Percentiles rank a stretch among this genome's conserved stretches.
phyloP scores from a whole-genome alignment of 352 stramenopile species.

The Phytophthora pini region DNA sequence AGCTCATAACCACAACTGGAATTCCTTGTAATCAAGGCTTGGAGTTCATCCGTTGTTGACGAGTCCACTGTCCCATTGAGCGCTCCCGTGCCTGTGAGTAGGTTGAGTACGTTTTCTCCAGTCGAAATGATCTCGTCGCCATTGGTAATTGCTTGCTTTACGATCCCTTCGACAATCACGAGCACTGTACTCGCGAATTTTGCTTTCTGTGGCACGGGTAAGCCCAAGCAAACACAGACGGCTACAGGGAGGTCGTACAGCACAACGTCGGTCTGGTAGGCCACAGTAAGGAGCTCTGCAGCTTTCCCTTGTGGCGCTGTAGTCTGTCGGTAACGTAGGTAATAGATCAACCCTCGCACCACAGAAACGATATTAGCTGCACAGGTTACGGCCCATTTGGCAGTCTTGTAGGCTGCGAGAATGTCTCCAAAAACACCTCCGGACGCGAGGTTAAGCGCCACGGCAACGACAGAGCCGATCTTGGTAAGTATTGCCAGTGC shows the following conservation, averaged over 20 bases:
- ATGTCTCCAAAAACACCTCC: constrained; percentile 38
- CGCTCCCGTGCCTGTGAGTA: constrained; percentile 18
- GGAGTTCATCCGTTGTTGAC: constrained; percentile 20
- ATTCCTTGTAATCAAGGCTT: constrained; percentile 25
- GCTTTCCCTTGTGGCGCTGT: constrained; percentile 8
- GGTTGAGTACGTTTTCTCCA: constrained; percentile 22
- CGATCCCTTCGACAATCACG: constrained; percentile 5
- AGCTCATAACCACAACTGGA: constrained; percentile 30
- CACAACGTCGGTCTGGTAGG: constrained; percentile 22
- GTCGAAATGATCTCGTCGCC: constrained; percentile 24
- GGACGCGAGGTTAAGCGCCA: constrained; percentile 38
- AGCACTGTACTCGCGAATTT: constrained; percentile 1
- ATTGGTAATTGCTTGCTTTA: constrained; percentile 18
- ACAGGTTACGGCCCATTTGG: constrained; percentile 14
- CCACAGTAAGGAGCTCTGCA: constrained; percentile 15
- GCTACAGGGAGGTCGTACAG: constrained; percentile 36
- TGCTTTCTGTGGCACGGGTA: background rate
- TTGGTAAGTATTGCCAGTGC: constrained; percentile 35
- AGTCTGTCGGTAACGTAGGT: constrained; percentile 28
- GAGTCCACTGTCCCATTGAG: constrained; percentile 16
- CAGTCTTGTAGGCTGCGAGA: constrained; percentile 4
- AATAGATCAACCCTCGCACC: constrained; percentile 12
- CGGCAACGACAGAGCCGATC: constrained; percentile 30
- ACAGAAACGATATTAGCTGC: constrained; percentile 19
- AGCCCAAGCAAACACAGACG: constrained; percentile 3